Percentiles rank a stretch among this genome's conserved stretches.
phyloP scores from a whole-genome alignment of 345 rosid genomes.

The Dipteronia sinensis region DNA sequence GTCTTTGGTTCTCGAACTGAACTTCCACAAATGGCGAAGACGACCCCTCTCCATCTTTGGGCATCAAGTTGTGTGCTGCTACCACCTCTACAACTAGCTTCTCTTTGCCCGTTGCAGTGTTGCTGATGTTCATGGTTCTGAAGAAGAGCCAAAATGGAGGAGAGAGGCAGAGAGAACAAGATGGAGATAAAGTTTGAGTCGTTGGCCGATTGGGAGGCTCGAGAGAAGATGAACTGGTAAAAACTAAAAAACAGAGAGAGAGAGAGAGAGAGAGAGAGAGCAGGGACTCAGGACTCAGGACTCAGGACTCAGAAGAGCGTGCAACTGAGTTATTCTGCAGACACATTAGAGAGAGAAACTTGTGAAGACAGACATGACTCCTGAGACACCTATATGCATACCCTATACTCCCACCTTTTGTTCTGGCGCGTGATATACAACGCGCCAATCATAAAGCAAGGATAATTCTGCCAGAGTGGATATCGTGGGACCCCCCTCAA shows the following conservation, averaged over 20 bases:
- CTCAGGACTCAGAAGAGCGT: conserved; percentile 30
- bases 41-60: conserved; percentile 82
- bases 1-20: conserved; percentile 63
- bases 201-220: conserved; percentile 15
- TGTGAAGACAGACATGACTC: neutral
- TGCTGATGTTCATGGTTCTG: conserved; percentile 7
- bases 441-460: neutral
- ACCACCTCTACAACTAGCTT: conserved; percentile 71
- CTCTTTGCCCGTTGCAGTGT: conserved; percentile 35
- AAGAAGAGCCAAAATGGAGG: conserved; percentile 9
- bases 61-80: conserved; percentile 75
- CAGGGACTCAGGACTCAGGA: conserved; percentile 4
- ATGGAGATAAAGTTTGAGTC: neutral
- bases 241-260: too few species aligned
- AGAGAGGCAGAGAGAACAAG: neutral
- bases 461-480: conserved; percentile 17
- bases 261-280: neutral
- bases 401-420: neutral
- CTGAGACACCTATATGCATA: neutral
- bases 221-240: conserved; percentile 6
- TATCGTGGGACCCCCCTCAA: conserved; percentile 29
- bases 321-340: conserved; percentile 21
- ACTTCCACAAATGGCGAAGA: conserved; percentile 74
- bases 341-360: neutral
- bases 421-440: conserved; percentile 15